Evolutionary conservation across 148 eudicot genomes (phyloP), one percentile per base, ranked within the genome.

Genomic region (Fagopyrum esculentum): DNA sequence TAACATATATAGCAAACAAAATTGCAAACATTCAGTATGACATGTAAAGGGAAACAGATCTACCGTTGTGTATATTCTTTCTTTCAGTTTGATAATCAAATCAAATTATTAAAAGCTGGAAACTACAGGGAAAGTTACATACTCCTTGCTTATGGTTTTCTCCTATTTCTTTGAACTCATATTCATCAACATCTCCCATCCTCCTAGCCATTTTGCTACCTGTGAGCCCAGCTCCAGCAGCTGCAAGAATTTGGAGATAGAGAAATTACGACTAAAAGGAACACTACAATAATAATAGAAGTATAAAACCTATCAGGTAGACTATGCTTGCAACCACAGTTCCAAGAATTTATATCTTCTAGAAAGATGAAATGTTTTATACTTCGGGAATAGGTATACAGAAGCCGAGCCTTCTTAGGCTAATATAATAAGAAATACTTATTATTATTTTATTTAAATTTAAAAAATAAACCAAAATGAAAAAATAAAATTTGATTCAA

Each of bases 221-320:
- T 4, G 94, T 89, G 68, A 95, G 94, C 75, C 99, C 97, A 79
- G 99, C 99, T 76, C 99, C 99, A 80, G 99, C 99, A 82, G 97
- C 99, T 95, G 80, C 47, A 74, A 40, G 29, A 45, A 75, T 54
- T 52, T 54, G 5, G 73, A 61, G 54, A 52, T 44, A 71, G 57
- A 48, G 47, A 68, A 15, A 16, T 17, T 6, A 45, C 50, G 29
- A 74, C n/a, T 57, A 17, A 74, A 74, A 13, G 22, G 45, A 26
- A 9, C 54, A 48, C 40, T 35, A 35, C 52, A 66, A 73, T 29
- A 52, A 76, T 1, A 13, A 11, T 8, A 30, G 17, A 59, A 71
- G 9, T 4, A 35, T 60, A 9, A 4, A 10, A 9, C 43, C 35
- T 35, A 35, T 15, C 59, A 4, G 22, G 72, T 69, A 69, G 15